Percentiles rank a stretch among this genome's conserved stretches.
Evolutionary conservation across 192 early-diverging fungal genomes (phyloP).

Genomic region (Linderina pennispora): DNA sequence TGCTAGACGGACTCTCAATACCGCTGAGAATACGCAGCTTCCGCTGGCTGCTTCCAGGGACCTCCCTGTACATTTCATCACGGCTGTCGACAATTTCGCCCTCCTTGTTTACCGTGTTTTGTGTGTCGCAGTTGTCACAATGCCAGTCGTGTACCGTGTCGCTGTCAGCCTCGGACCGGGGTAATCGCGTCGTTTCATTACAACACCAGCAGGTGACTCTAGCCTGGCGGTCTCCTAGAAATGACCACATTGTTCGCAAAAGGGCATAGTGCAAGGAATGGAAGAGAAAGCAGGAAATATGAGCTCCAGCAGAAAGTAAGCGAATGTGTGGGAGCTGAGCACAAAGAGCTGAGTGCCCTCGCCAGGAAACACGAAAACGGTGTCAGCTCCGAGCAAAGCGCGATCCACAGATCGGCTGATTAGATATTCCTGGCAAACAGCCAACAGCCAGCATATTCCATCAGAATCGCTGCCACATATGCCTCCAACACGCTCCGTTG

Average conservation of each 20-base stretch:
- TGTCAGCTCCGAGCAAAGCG: too few species aligned
- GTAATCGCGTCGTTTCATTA: conserved; percentile 19
- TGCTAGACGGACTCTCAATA: neutral
- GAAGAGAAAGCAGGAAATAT: too few species aligned
- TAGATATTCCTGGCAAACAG: too few species aligned
- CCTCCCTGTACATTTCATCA: conserved; percentile 30
- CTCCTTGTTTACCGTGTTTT: conserved; percentile 25
- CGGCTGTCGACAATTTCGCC: conserved; percentile 28
- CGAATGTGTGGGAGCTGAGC: too few species aligned
- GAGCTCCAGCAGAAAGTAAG: too few species aligned
- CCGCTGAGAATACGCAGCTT: neutral
- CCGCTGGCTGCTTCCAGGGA: conserved; percentile 1
- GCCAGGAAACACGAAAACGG: too few species aligned
- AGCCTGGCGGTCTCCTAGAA: conserved; percentile 10
- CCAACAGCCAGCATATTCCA: too few species aligned
- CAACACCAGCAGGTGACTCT: conserved; percentile 40
- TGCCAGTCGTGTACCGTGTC: conserved; percentile 22
- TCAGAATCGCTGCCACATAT: too few species aligned
- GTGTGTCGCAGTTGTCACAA: conserved; percentile 30
- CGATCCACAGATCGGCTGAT: too few species aligned
- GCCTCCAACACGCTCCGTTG: too few species aligned
- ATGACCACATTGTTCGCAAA: conserved; percentile 27
- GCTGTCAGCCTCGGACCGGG: neutral
- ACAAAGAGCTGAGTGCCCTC: too few species aligned
- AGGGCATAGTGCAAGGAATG: conserved; percentile 1